Conservation (phyloP, 2,329 filamentous ascomycete species). For the Simplicillium aogashimaense region DNA sequence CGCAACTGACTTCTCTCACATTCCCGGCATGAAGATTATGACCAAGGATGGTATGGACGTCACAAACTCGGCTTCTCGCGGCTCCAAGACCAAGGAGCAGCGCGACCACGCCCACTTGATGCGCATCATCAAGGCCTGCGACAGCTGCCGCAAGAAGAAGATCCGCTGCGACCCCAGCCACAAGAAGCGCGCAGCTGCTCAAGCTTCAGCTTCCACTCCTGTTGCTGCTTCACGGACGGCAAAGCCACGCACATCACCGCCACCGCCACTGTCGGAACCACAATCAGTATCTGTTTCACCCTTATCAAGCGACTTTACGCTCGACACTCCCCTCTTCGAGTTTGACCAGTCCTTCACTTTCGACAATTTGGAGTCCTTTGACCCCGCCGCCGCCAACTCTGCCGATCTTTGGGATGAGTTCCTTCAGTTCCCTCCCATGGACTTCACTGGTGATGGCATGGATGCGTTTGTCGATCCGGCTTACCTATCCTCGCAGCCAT, state of each 20-base stretch:
- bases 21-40: slow-evolving; percentile 58
- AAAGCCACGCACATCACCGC: slow-evolving; percentile 4
- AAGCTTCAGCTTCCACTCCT: slow-evolving; percentile 10
- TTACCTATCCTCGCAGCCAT: slow-evolving; percentile 28
- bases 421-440: slow-evolving; percentile 29
- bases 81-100: slow-evolving; percentile 59
- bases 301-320: not conserved
- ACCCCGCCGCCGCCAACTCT: slow-evolving; percentile 5
- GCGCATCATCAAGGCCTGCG: slow-evolving; percentile 59
- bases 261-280: slow-evolving; percentile 8
- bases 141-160: slow-evolving; percentile 53
- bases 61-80: slow-evolving; percentile 51
- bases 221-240: slow-evolving; percentile 2
- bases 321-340: slow-evolving; percentile 7
- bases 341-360: slow-evolving; percentile 9
- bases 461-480: slow-evolving; percentile 33
- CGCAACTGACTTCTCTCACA: slow-evolving; percentile 35
- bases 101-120: slow-evolving; percentile 57
- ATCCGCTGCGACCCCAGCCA: slow-evolving; percentile 52
- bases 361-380: slow-evolving; percentile 7
- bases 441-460: slow-evolving; percentile 29
- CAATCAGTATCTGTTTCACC: slow-evolving; percentile 4
- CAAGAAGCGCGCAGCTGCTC: slow-evolving; percentile 33
- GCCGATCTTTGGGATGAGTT: slow-evolving; percentile 34
- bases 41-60: slow-evolving; percentile 54